Base-by-base conservation (phyloP, 129 eudicot genomes). In the Lactuca sativa region DNA sequence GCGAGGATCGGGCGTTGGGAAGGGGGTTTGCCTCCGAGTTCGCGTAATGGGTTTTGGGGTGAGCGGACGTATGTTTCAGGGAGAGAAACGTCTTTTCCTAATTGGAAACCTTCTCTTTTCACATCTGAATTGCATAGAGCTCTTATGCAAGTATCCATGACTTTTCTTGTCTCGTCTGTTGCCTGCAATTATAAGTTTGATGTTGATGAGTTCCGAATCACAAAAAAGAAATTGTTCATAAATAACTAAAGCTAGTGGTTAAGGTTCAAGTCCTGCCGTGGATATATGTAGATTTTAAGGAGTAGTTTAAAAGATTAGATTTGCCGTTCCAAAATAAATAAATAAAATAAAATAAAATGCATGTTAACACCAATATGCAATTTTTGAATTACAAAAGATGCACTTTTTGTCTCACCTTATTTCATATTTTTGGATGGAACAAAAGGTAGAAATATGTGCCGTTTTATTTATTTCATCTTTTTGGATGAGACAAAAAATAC, bases 61-160 rank as follows among this genome's bases (percentile, higher is more conserved):
- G 82, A 67, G 4, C 76, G 86, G 16, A 92, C 79, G 3, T 53
- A 59, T 58, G 97, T 92, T 75, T 88, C 96, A 0, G 96, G 89
- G 17, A 92, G 97, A 56, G 97, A 83, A 6, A 86, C 85, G 41
- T 91, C 97, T 66, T 88, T 92, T 48, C 97, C 96, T 17, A 92
- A 75, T 51, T 78, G 56, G 75, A 92, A 89, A 11, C 89, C 90
- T 86, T 77, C 95, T n/a, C 11, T 55, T 70, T 80, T 78, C 9
- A 84, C 74, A 73, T 92, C 96, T 0, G 98, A 66, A 57, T 88
- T 92, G 82, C 98, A 92, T 25, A 92, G 64, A 32, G 98, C 95
- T 8, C 96, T 30, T 18, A 86, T 84, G 87, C 89, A 84, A 9
- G 17, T 89, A 4, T 73, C 32, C 96, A 92, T 78, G 1, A 21